Conservation (phyloP, 768 basidiomycete species). For the Amanita subjunquillea region DNA sequence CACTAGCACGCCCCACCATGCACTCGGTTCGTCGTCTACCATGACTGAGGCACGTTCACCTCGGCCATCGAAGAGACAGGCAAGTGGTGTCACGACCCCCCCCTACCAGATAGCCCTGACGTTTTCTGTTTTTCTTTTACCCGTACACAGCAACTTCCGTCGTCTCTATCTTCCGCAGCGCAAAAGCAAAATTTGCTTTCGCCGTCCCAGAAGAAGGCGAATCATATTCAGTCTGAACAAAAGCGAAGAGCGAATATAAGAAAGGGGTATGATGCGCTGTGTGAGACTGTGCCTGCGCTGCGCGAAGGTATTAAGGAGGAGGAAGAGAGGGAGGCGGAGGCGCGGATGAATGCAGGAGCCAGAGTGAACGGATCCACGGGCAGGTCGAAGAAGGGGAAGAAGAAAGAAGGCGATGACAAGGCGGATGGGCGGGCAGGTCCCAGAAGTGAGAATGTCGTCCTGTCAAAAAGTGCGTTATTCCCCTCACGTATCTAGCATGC, state of each 20-base stretch:
- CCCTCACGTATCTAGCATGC: background rate
- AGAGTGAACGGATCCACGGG: constrained; percentile 22
- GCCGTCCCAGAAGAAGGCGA: constrained; percentile 83
- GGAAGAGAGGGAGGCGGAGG: constrained; percentile 38
- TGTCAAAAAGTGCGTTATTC: constrained; percentile 68
- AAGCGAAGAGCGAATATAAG: constrained; percentile 89
- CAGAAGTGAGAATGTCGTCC: constrained; percentile 81
- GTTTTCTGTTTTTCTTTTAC: background rate
- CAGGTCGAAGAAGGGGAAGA: constrained; percentile 29
- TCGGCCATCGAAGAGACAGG: constrained; percentile 1
- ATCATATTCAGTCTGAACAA: constrained; percentile 91
- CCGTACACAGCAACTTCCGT: constrained; percentile 1
- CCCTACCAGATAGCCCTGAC: constrained; percentile 2
- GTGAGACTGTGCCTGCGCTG: constrained; percentile 73
- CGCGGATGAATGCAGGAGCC: constrained; percentile 13
- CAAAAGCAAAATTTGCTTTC: constrained; percentile 50
- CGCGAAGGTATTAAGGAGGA: constrained; percentile 72
- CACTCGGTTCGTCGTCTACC: background rate
- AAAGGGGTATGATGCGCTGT: constrained; percentile 80
- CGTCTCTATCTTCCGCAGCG: background rate
- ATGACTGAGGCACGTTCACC: background rate
- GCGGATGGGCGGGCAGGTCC: constrained; percentile 82
- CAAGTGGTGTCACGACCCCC: background rate
- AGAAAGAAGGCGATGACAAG: constrained; percentile 39
- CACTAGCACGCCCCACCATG: constrained; percentile 4